Conservation (phyloP, 1,139 yeast species). For the Spencermartinsiella ligniputridi region DNA sequence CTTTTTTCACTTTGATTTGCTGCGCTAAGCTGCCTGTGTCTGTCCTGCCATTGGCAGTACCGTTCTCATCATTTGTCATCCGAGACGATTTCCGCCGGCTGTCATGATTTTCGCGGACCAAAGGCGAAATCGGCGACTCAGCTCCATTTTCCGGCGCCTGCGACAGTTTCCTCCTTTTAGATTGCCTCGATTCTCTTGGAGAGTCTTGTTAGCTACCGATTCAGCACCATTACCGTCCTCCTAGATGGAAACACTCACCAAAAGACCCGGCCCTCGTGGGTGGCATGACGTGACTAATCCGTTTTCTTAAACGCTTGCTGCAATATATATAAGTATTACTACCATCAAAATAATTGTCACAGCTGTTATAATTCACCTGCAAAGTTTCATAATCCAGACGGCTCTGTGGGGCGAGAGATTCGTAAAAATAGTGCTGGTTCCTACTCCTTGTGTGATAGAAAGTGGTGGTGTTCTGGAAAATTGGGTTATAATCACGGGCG, state of each 20-base stretch:
- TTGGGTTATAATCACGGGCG: no score
- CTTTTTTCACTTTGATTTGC: constrained; percentile 8
- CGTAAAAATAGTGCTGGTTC: background rate
- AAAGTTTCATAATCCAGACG: constrained; percentile 15
- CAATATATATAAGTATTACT: constrained; percentile 8
- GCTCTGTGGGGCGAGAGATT: constrained; percentile 5
- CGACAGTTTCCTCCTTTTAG: background rate
- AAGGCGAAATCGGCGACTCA: background rate
- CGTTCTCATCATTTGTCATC: background rate
- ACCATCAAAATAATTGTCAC: constrained; percentile 17
- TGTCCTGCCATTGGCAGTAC: background rate
- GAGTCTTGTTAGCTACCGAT: background rate
- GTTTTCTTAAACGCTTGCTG: constrained; percentile 4
- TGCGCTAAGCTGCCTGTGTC: no score
- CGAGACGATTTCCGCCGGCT: constrained; percentile 1
- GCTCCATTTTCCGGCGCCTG: background rate
- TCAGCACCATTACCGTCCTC: no score
- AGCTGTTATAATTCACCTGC: constrained; percentile 11
- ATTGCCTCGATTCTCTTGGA: background rate
- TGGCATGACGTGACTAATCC: constrained; percentile 1
- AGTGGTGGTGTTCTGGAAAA: background rate
- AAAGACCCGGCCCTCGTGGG: background rate
- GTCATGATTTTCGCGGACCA: background rate
- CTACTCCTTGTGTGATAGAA: background rate
- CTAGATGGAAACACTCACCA: no score